Evolutionary conservation across 257 asterid genomes (phyloP).

Genomic region (Plantago elongata): DNA sequence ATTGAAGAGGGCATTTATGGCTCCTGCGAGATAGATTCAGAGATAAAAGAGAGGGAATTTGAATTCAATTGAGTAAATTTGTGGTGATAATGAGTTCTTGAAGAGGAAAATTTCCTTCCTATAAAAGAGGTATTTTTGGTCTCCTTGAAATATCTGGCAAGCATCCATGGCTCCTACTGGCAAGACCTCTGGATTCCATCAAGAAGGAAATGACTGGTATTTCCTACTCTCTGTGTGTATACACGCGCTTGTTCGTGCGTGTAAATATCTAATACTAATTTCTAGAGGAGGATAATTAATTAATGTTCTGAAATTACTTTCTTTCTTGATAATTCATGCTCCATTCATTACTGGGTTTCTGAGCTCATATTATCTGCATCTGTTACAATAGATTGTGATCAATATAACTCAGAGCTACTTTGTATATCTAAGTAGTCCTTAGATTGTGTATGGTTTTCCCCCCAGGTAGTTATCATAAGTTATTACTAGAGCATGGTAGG

Average conservation of each 20-base stretch:
- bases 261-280: background rate
- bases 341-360: background rate
- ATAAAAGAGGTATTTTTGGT: conserved; percentile 10
- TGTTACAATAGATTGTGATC: conserved; percentile 6
- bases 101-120: background rate
- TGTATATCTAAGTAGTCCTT: conserved; percentile 2
- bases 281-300: conserved; percentile 6
- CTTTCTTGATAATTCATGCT: background rate
- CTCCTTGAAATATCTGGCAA: conserved; percentile 18
- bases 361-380: conserved; percentile 16
- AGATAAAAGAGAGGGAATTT: conserved; percentile 25
- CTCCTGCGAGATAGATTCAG: background rate
- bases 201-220: conserved; percentile 85
- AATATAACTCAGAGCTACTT: background rate
- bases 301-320: background rate
- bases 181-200: conserved; percentile 58
- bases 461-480: background rate
- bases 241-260: background rate
- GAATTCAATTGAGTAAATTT: conserved; percentile 32
- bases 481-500: conserved; percentile 3
- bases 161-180: conserved; percentile 84
- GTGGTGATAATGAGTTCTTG: conserved; percentile 4
- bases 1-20: conserved; percentile 17
- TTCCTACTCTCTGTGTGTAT: conserved; percentile 1
- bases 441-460: background rate